phyloP scores from a whole-genome alignment of 768 basidiomycete genomes.

The Russula olivacea region DNA sequence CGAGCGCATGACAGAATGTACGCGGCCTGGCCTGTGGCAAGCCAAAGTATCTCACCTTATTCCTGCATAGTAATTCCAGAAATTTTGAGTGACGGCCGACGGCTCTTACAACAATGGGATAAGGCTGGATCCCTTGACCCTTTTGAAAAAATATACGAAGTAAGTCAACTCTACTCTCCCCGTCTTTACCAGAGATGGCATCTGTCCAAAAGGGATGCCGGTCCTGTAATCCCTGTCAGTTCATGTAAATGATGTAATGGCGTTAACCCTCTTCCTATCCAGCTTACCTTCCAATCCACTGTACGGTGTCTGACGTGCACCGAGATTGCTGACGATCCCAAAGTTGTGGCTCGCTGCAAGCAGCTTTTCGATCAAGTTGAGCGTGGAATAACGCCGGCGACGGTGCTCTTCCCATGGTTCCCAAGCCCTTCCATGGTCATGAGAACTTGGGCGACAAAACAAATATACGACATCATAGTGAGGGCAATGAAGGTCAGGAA shows the following conservation, averaged over 20 bases:
- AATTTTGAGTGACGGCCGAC: constrained; percentile 59
- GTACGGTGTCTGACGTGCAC: constrained; percentile 42
- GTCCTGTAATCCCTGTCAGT: not conserved
- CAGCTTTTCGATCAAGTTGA: constrained; percentile 63
- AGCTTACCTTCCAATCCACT: constrained; percentile 54
- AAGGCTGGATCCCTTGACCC: constrained; percentile 36
- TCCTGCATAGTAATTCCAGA: constrained; percentile 53
- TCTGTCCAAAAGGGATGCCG: no score
- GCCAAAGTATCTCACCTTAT: constrained; percentile 15
- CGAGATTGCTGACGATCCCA: constrained; percentile 65
- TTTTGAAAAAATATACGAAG: constrained; percentile 55
- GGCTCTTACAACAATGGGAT: constrained; percentile 61
- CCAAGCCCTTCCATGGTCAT: constrained; percentile 34
- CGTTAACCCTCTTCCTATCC: constrained; percentile 2
- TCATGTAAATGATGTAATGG: not conserved
- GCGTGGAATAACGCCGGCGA: constrained; percentile 62
- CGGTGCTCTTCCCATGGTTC: constrained; percentile 70
- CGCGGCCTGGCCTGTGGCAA: constrained; percentile 30
- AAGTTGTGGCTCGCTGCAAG: constrained; percentile 55
- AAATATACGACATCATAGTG: constrained; percentile 65
- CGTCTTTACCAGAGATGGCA: not conserved
- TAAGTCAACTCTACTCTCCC: constrained; percentile 32
- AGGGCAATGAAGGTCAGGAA: constrained; percentile 51
- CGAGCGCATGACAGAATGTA: constrained; percentile 32
- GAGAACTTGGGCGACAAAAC: constrained; percentile 67